Percentiles rank a stretch among this genome's conserved stretches.
These are phyloP conservation scores for Salix udensis DNA, from an alignment of 345 rosid species.

Conservation along the genomic window DNA sequence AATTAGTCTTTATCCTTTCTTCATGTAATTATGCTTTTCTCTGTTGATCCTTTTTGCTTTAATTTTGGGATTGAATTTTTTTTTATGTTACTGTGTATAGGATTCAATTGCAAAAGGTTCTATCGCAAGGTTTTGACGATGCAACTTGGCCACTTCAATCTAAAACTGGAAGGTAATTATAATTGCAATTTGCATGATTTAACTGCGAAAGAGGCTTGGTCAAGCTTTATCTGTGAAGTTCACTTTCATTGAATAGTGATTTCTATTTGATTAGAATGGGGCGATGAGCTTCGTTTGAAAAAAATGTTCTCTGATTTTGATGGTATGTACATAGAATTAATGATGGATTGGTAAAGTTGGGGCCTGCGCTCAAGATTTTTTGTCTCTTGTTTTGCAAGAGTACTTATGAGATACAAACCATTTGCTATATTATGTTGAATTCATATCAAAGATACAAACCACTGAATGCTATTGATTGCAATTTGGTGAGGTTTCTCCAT, in stretches of 20 bases:
- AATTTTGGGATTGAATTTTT: neutral
- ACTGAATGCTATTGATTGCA: neutral
- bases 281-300: neutral
- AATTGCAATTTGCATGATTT: neutral
- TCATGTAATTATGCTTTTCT: neutral
- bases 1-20: conserved; percentile 16
- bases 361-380: neutral
- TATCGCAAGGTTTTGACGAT: conserved; percentile 75
- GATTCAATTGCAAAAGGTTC: conserved; percentile 70
- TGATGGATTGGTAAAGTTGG: neutral
- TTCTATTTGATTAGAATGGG: neutral
- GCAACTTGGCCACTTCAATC: conserved; percentile 70
- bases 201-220: too few species aligned
- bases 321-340: neutral
- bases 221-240: neutral
- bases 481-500: neutral
- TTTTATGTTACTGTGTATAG: conserved; percentile 32
- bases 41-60: conserved; percentile 1
- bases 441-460: neutral
- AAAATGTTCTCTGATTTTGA: neutral
- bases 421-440: neutral
- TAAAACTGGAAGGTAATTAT: conserved; percentile 67
- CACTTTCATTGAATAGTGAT: neutral
- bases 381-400: neutral
- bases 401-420: neutral